These are phyloP conservation scores for Omphalotus olearius DNA, from an alignment of 1,284 basidiomycete species.

Conservation along the genomic window DNA sequence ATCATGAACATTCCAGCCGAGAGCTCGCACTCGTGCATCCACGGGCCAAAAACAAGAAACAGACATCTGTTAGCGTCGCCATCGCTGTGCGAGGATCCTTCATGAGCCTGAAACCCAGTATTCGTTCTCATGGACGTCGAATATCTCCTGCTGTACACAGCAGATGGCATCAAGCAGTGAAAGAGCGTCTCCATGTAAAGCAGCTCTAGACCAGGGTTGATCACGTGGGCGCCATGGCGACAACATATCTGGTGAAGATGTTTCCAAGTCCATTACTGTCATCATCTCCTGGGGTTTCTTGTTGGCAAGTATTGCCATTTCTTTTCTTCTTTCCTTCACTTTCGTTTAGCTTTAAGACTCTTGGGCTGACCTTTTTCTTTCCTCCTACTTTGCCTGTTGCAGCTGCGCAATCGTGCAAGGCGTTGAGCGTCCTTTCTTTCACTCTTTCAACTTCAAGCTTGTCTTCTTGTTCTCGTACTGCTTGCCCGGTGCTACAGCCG, in stretches of 20 bases:
- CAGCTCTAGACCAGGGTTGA: not conserved
- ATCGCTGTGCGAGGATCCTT: too few relatives aligned
- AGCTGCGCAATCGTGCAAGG: slow-evolving; percentile 44
- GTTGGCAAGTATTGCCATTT: slow-evolving; percentile 10
- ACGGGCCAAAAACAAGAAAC: too few relatives aligned
- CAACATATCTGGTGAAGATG: not conserved
- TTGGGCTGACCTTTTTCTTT: slow-evolving; percentile 24
- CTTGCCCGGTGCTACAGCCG: slow-evolving; percentile 24
- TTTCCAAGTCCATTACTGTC: not conserved
- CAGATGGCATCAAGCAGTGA: too few relatives aligned
- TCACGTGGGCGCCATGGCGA: not conserved
- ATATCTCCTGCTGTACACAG: too few relatives aligned
- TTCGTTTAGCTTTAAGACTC: slow-evolving; percentile 24
- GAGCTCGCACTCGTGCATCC: too few relatives aligned
- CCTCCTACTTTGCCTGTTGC: slow-evolving; percentile 22
- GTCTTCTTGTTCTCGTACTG: slow-evolving; percentile 16
- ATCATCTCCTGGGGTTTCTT: slow-evolving; percentile 3
- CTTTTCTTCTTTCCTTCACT: slow-evolving; percentile 12
- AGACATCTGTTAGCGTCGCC: too few relatives aligned
- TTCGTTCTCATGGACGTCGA: too few relatives aligned
- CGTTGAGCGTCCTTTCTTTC: slow-evolving; percentile 48
- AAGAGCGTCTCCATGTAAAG: not conserved
- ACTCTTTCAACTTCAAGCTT: slow-evolving; percentile 22
- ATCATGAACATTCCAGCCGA: not conserved
- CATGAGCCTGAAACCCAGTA: too few relatives aligned